phyloP scores from a whole-genome alignment of 495 filamentous ascomycete genomes.

The Cercophora scortea region DNA sequence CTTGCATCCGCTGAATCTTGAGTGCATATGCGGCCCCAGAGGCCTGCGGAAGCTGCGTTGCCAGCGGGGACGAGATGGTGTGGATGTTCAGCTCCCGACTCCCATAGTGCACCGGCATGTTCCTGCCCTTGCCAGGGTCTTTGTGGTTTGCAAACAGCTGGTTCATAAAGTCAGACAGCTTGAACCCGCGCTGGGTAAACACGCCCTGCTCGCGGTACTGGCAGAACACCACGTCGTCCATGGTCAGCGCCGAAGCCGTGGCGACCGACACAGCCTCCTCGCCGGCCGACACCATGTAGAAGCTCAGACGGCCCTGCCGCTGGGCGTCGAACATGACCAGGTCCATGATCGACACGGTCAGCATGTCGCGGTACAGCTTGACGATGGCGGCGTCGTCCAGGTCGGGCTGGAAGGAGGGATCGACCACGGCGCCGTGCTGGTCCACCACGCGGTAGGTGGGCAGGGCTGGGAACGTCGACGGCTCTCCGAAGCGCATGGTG shows the following conservation, averaged over 20 bases:
- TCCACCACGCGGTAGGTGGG: slow-evolving; percentile 84
- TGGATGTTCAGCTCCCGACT: slow-evolving; percentile 77
- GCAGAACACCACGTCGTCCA: slow-evolving; percentile 84
- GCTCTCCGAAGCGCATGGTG: slow-evolving; percentile 64
- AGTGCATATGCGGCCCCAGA: slow-evolving; percentile 90
- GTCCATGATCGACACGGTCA: slow-evolving; percentile 85
- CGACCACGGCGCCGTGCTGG: slow-evolving; percentile 71
- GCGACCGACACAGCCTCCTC: slow-evolving; percentile 93
- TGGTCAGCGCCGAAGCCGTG: slow-evolving; percentile 69
- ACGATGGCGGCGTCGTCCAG: slow-evolving; percentile 63
- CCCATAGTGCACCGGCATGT: slow-evolving; percentile 98
- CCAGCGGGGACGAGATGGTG: slow-evolving; percentile 87
- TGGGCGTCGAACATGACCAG: slow-evolving; percentile 85
- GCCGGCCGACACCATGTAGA: slow-evolving; percentile 96
- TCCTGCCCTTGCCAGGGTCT: slow-evolving; percentile 75
- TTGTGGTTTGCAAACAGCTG: slow-evolving; percentile 87
- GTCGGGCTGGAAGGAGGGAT: slow-evolving; percentile 55
- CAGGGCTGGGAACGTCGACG: slow-evolving; percentile 60
- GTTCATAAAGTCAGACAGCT: slow-evolving; percentile 81
- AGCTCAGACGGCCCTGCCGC: slow-evolving; percentile 75
- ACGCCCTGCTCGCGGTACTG: slow-evolving; percentile 94
- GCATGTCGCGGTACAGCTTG: slow-evolving; percentile 53
- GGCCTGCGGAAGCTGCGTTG: slow-evolving; percentile 94
- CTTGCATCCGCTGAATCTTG: slow-evolving; percentile 72
- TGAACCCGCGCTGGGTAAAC: slow-evolving; percentile 84